Evolutionary conservation across 257 asterid species (phyloP), one percentile per base, ranked within the genome.

Genomic region (Handroanthus guayacan): DNA sequence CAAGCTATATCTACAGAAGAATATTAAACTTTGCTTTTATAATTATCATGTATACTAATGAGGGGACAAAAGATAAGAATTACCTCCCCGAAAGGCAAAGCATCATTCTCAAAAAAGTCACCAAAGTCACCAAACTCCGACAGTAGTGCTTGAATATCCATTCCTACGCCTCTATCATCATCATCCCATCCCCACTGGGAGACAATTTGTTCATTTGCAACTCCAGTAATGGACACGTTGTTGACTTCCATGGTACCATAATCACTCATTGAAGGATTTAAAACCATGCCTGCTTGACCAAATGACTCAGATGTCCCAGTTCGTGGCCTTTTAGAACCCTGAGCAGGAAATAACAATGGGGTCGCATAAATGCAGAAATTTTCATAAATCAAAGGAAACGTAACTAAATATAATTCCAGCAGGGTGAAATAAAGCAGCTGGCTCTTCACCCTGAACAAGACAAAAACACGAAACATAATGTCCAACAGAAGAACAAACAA

Each of bases 51-150:
- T 17, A 9, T 11, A 63, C 48, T 60, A 67, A 34, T 44, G 69
- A 39, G 54, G 74, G 17, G 54, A 80, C 25, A 71, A 37, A 47
- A 41, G 68, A 50, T 36, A 61, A 17, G 55, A n/a, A 75, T 81
- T 91, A 95, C 99, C 98, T 95, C 99, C 67, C 99, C 99, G 62
- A 95, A 84, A 36, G 99, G 94, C 77, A 93, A 84, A 75, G 80
- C 86, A 56, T 95, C 99, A 82, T 75, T 83, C 91, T 87, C 97
- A 81, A 95, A 95, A 79, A 95, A 93, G 83, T 95, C 99, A 62
- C 98, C 99, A 79, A 95, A 95, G 86, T 85, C 98, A 78, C 99
- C 98, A 86, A 95, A 95, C 91, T 95, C 99, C 5, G 96, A 86
- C 48, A 93, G 84, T 71, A 95, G 86, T 67, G 97, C 91, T 85